phyloP scores from a whole-genome alignment of 192 early-diverging fungal species.

The Mortierella alpina region DNA sequence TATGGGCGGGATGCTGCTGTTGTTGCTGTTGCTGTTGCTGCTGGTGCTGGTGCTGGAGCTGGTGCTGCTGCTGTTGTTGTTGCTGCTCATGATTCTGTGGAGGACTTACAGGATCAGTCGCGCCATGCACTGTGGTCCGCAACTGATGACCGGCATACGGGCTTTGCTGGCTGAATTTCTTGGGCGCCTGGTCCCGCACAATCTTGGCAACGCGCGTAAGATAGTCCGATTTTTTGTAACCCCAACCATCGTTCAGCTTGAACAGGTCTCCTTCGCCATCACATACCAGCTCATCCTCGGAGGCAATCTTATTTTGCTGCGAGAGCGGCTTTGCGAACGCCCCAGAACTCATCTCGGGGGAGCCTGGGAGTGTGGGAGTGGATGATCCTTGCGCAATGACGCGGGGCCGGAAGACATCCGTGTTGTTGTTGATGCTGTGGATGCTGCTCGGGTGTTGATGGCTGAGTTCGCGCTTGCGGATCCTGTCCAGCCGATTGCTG shows the following conservation, averaged over 20 bases:
- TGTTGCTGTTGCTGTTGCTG: constrained; percentile 19
- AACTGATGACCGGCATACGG: neutral
- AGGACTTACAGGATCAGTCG: neutral
- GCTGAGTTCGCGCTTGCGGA: constrained; percentile 31
- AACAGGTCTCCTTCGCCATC: constrained; percentile 20
- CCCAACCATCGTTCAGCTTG: constrained; percentile 45
- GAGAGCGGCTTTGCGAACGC: neutral
- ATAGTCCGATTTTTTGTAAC: constrained; percentile 23
- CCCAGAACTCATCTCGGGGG: constrained; percentile 24
- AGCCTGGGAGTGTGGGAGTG: neutral
- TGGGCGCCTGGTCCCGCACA: constrained; percentile 29
- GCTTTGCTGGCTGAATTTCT: neutral
- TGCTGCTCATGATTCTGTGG: constrained; percentile 1
- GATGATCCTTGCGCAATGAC: neutral
- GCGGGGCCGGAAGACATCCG: constrained; percentile 6
- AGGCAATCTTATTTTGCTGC: constrained; percentile 22
- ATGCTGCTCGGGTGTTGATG: neutral
- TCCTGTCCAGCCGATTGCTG: constrained; percentile 30
- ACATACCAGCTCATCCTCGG: constrained; percentile 46
- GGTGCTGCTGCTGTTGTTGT: constrained; percentile 13
- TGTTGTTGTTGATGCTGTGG: constrained; percentile 2
- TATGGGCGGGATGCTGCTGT: neutral
- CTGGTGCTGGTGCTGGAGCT: constrained; percentile 9
- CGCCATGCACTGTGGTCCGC: neutral
- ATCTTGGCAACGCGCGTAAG: constrained; percentile 35